Conservation (phyloP, 345 rosid species). For the Populus davidiana region DNA sequence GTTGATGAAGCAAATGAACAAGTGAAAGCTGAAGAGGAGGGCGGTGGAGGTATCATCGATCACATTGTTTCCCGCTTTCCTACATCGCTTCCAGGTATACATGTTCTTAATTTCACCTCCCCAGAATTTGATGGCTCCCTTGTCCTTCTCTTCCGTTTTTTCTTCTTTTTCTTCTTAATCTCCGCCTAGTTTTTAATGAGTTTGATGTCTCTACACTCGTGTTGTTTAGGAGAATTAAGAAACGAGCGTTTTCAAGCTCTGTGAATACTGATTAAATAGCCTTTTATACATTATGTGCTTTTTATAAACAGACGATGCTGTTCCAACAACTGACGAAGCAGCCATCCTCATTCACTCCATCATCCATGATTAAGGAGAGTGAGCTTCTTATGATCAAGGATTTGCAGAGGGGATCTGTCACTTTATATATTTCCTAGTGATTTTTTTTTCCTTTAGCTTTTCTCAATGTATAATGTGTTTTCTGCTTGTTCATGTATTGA, state of each 20-base stretch:
- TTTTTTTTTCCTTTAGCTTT: background rate
- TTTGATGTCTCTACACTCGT: too few species aligned
- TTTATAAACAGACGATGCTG: conserved; percentile 47
- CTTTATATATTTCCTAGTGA: background rate
- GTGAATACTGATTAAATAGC: background rate
- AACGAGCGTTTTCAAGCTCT: background rate
- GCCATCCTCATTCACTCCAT: conserved; percentile 62
- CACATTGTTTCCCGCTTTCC: conserved; percentile 63
- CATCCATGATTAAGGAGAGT: conserved; percentile 40
- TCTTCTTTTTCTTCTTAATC: background rate
- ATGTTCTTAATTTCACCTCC: background rate
- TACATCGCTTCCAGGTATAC: conserved; percentile 43
- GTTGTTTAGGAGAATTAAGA: background rate
- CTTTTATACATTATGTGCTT: background rate
- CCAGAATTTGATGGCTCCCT: background rate
- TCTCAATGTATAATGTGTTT: background rate
- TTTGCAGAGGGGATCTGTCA: background rate
- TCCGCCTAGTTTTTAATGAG: background rate
- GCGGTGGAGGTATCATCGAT: conserved; percentile 40
- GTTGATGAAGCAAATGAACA: conserved; percentile 9
- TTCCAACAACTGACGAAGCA: conserved; percentile 64
- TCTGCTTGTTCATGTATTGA: background rate
- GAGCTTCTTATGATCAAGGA: background rate
- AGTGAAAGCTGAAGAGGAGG: conserved; percentile 11
- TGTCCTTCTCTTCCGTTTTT: background rate